Evolutionary conservation across 2,329 filamentous ascomycete genomes (phyloP).

Genomic region (Calycina marina): DNA sequence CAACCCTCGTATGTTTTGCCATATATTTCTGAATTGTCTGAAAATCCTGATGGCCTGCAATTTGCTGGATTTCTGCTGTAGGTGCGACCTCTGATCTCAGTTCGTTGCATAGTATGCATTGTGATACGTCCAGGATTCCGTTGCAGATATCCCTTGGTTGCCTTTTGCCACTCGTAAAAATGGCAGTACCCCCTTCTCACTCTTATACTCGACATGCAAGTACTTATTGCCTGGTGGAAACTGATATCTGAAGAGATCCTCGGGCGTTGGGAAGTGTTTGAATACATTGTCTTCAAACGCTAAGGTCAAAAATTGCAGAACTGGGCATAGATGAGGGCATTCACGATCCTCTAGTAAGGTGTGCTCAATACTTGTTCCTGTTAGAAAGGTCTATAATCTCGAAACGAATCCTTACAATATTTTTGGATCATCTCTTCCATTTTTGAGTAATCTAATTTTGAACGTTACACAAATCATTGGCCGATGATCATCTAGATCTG

Average conservation of each 20-base stretch:
- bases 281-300: neutral
- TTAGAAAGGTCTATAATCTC: neutral
- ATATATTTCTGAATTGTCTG: neutral
- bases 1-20: neutral
- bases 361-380: neutral
- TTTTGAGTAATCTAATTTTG: neutral
- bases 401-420: neutral
- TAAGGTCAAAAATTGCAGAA: neutral
- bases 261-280: neutral
- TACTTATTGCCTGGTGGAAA: neutral
- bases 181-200: neutral
- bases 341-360: neutral
- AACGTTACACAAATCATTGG: neutral
- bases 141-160: neutral
- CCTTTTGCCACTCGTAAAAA: neutral
- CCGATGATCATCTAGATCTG: neutral
- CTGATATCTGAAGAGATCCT: neutral
- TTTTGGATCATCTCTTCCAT: neutral
- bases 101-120: neutral
- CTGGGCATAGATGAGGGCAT: neutral
- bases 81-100: neutral
- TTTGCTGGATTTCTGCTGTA: neutral
- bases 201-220: neutral
- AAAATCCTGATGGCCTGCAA: neutral
- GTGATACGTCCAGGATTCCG: neutral